These are phyloP conservation scores for Saccharomyces eubayanus DNA, from an alignment of 805 yeast species.

Conservation along the genomic window DNA sequence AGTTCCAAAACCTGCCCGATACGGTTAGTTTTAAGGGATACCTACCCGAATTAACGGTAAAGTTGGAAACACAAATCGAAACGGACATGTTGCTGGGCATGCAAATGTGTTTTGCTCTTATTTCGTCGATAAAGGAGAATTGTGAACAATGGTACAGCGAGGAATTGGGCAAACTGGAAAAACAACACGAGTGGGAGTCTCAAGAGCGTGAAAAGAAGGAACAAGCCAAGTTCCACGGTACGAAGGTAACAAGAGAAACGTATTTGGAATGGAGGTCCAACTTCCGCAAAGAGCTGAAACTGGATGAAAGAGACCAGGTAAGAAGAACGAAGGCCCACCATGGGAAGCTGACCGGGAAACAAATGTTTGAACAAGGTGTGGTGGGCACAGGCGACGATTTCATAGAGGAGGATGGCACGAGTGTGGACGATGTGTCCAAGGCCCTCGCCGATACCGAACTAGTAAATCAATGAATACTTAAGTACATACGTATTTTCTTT, in stretches of 20 bases:
- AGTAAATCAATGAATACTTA: background rate
- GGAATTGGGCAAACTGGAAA: conserved; percentile 49
- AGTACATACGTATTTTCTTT: background rate
- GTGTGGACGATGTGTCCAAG: conserved; percentile 10
- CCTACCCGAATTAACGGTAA: conserved; percentile 23
- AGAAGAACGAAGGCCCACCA: conserved; percentile 52
- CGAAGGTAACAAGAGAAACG: conserved; percentile 76
- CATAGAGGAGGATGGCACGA: conserved; percentile 31
- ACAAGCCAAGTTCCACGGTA: conserved; percentile 84
- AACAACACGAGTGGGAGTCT: conserved; percentile 48
- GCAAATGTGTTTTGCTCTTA: conserved; percentile 80
- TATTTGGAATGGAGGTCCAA: conserved; percentile 61
- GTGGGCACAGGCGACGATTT: conserved; percentile 60
- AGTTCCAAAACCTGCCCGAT: conserved; percentile 49
- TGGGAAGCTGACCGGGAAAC: conserved; percentile 78
- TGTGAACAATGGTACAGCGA: conserved; percentile 61
- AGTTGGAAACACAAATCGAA: conserved; percentile 35
- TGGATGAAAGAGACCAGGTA: conserved; percentile 48
- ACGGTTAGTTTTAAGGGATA: conserved; percentile 50
- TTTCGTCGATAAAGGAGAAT: conserved; percentile 69
- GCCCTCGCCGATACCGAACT: conserved; percentile 7
- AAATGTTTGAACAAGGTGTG: conserved; percentile 84
- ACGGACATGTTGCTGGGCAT: conserved; percentile 72
- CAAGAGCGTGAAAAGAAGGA: conserved; percentile 67
- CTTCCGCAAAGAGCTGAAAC: conserved; percentile 67